Base-by-base conservation (phyloP, 1,284 basidiomycete species). In the Mycena citricolor region DNA sequence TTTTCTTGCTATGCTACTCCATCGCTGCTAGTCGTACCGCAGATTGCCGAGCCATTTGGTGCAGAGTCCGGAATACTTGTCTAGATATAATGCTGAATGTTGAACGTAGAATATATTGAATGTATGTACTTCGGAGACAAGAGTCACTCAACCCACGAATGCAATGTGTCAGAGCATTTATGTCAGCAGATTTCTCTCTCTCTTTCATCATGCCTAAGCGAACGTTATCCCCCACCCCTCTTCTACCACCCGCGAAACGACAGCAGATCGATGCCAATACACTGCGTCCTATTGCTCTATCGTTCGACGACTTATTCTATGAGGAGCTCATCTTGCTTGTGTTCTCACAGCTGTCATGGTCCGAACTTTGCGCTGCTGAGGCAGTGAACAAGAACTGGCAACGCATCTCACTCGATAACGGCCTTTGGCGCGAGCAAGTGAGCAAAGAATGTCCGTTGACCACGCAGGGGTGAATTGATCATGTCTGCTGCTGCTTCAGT, bases 321-420 rank as follows among this genome's bases (percentile, higher is more conserved):
- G 87, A 90, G 54, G 86, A 90, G 62, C 74, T 90, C 34, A 68
- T 87, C 39, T 67, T 90, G 21, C 72, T 71, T 55, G 81, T 90
- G 44, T 86, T 90, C 67, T 80, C 84, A 2, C 73, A 81, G 62
- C 71, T 90, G 23, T 73, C 77, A 16, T 79, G 73, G 65, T 56
- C 64, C 19, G 86, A 88, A 62, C 76, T 90, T 14, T 89, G 86
- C 58, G 59, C 68, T 5, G 65, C 76, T 14, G 82, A 87, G 59
- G 59, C 69, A n/a, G 78, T 75, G 29, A 86, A 74, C 62, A 72
- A 67, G 46, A 81, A 80, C 54, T 88, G 84, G 76, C 70, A 74
- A 13, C 69, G 86, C 39, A 70, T 90, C 12, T 74, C 85, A 3
- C 56, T 60, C 17, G 74, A 75, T 54, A 72, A 69, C 47, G 69